These are phyloP conservation scores for Botrytis fragariae DNA, from an alignment of 2,329 filamentous ascomycete species.

Conservation along the genomic window DNA sequence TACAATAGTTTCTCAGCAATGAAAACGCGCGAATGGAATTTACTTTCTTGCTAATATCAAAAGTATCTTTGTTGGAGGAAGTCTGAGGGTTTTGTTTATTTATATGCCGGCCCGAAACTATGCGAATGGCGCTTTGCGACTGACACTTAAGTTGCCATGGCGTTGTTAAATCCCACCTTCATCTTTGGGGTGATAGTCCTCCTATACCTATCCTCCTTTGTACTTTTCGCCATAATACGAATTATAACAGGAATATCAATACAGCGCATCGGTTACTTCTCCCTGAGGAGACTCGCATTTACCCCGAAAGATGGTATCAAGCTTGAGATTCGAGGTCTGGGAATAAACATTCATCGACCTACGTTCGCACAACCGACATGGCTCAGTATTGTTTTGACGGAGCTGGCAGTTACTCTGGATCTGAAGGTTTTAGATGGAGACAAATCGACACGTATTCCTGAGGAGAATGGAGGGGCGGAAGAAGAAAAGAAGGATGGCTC, in stretches of 20 bases:
- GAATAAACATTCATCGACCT: conserved; percentile 83
- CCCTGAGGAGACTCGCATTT: conserved; percentile 85
- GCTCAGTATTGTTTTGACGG: conserved; percentile 85
- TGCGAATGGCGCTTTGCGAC: conserved; percentile 19
- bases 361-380: conserved; percentile 97
- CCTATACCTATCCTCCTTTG: conserved; percentile 85
- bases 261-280: conserved; percentile 90
- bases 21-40: conserved; percentile 18
- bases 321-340: conserved; percentile 84
- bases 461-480: conserved; percentile 33
- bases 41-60: conserved; percentile 8
- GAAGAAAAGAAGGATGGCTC: conserved; percentile 27
- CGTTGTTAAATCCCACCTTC: conserved; percentile 73
- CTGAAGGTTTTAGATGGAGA: conserved; percentile 60
- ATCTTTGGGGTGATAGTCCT: conserved; percentile 82
- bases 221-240: conserved; percentile 87
- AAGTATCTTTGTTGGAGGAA: conserved; percentile 15
- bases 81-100: not conserved
- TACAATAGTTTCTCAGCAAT: conserved; percentile 15
- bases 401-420: conserved; percentile 81
- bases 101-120: conserved; percentile 1
- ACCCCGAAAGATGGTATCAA: conserved; percentile 84
- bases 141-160: conserved; percentile 46
- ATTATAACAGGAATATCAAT: conserved; percentile 94
- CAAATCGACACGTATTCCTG: conserved; percentile 28